A percentile compares a stretch with the other conserved stretches of the same genome.
phyloP scores from a whole-genome alignment of 179 eudicot species.

The Camellia oleifera region DNA sequence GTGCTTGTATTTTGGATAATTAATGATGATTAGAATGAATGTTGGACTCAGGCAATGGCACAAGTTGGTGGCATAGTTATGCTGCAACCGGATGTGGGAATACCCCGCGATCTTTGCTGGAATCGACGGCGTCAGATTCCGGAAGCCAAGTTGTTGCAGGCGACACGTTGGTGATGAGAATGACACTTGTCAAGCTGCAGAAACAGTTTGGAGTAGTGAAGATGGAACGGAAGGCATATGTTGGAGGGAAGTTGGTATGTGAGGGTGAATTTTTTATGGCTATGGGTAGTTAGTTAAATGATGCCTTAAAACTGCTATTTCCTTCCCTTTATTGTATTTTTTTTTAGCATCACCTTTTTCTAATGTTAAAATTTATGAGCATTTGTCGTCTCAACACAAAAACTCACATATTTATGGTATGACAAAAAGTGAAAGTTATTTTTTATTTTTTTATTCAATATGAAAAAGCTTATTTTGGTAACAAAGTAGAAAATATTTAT shows the following conservation, averaged over 20 bases:
- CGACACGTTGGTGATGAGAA: conserved; percentile 93
- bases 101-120: conserved; percentile 92
- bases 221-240: conserved; percentile 98
- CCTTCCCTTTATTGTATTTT: no score
- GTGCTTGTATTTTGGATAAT: no score
- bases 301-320: no score
- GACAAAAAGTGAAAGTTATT: no score
- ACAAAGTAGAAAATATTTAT: no score
- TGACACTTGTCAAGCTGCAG: conserved; percentile 83
- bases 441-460: no score
- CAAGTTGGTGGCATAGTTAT: conserved; percentile 94
- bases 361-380: no score
- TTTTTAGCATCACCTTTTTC: no score
- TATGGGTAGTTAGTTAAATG: conserved; percentile 40
- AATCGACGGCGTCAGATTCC: conserved; percentile 86
- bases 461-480: no score
- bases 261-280: conserved; percentile 99
- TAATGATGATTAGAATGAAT: no score
- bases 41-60: conserved; percentile 80
- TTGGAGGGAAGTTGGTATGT: conserved; percentile 88
- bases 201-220: conserved; percentile 95
- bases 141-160: conserved; percentile 96
- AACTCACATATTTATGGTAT: no score
- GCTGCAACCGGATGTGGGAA: conserved; percentile 97
- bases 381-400: no score